Conservation (phyloP, 1,284 basidiomycete species). For the Peniophora sp. region DNA sequence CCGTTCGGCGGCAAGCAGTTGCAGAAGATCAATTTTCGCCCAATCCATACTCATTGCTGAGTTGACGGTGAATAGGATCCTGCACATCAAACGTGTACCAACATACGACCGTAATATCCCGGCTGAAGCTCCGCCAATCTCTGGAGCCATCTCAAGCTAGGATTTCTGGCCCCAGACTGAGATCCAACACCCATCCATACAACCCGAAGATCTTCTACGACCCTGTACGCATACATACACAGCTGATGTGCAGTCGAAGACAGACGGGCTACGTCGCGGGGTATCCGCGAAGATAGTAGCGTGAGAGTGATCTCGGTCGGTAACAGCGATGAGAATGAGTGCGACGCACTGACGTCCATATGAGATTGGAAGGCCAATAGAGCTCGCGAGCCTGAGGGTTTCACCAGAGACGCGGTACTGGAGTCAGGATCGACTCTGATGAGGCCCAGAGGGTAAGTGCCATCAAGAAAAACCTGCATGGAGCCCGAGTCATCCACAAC, state of each 20-base stretch:
- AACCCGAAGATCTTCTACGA: constrained; percentile 61
- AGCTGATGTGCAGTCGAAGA: constrained; percentile 68
- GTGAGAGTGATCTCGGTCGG: constrained; percentile 49
- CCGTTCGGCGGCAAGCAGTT: constrained; percentile 60
- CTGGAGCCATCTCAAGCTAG: constrained; percentile 67
- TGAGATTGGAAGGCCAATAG: constrained; percentile 37
- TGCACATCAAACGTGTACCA: neutral
- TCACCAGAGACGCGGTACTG: constrained; percentile 39
- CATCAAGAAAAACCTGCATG: constrained; percentile 67
- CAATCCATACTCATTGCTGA: constrained; percentile 45
- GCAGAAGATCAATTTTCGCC: constrained; percentile 64
- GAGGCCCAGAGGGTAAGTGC: constrained; percentile 70
- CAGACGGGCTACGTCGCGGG: constrained; percentile 60
- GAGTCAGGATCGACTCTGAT: constrained; percentile 31
- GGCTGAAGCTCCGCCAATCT: constrained; percentile 54
- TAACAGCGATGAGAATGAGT: constrained; percentile 21
- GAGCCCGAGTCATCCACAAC: constrained; percentile 49
- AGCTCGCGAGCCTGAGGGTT: constrained; percentile 34
- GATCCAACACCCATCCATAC: constrained; percentile 66
- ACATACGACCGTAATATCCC: constrained; percentile 17
- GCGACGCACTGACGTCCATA: neutral
- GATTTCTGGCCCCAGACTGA: constrained; percentile 54
- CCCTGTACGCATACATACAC: constrained; percentile 59
- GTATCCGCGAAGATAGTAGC: constrained; percentile 43
- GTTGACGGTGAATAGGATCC: neutral